phyloP scores from a whole-genome alignment of 805 yeast species.

The Teunomyces funiuensis region DNA sequence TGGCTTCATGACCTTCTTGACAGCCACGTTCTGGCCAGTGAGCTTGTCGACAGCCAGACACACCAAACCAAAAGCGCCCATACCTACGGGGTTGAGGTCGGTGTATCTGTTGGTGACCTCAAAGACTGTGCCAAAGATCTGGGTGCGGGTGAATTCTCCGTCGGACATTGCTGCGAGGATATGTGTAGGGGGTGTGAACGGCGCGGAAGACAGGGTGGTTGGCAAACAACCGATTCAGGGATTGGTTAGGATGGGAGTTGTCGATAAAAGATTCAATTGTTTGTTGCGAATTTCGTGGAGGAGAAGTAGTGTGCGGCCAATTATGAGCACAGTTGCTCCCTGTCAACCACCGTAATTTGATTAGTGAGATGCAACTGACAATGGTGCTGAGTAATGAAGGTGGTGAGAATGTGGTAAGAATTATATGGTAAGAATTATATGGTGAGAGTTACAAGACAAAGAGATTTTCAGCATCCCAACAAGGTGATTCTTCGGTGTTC shows the following conservation, averaged over 20 bases:
- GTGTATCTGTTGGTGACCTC: slow-evolving; percentile 88
- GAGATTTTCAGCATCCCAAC: too few species aligned
- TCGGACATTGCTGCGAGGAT: slow-evolving; percentile 35
- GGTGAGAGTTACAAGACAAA: too few species aligned
- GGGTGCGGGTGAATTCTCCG: slow-evolving; percentile 66
- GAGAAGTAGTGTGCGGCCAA: not conserved
- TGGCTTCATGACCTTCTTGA: slow-evolving; percentile 97
- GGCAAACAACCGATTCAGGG: not conserved
- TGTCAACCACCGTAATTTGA: too few species aligned
- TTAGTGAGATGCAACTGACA: too few species aligned
- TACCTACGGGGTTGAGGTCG: slow-evolving; percentile 95
- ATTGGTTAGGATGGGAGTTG: not conserved
- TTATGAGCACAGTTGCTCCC: not conserved
- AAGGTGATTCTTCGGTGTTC: too few species aligned
- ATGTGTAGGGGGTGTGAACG: not conserved
- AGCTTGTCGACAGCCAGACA: slow-evolving; percentile 93
- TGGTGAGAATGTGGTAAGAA: too few species aligned
- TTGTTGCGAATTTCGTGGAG: not conserved
- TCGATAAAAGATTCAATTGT: not conserved
- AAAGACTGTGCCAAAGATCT: slow-evolving; percentile 92
- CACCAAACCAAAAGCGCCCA: slow-evolving; percentile 99
- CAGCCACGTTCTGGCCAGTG: slow-evolving; percentile 92
- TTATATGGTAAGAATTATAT: too few species aligned
- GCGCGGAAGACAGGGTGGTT: too few species aligned
- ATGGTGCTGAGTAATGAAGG: too few species aligned